Base-by-base conservation (phyloP, 345 rosid genomes). In the Jatropha curcas region DNA sequence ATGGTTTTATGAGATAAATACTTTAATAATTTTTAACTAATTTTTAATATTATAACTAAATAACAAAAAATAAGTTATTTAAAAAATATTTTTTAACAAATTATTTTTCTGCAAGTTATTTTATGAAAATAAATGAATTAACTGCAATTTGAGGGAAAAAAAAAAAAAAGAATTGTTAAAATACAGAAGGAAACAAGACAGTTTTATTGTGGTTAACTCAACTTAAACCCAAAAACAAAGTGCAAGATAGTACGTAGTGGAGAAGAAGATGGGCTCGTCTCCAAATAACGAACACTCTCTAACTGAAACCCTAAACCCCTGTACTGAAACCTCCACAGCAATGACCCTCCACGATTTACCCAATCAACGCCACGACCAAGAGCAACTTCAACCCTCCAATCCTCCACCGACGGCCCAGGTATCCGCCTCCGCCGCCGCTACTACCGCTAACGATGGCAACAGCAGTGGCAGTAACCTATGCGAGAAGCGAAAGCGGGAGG, bases 401-500 rank as follows among this genome's bases (percentile, higher is more conserved):
- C 60, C 80, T 9, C 76, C 62, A 65, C 48, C 86, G 14, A 25
- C 71, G 46, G 75, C 67, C 17, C 80, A 65, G 27, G 77, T 39
- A 41, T 71, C 70, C 27, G 72, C 45, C 65, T 25, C 57, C 31
- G 55, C 25, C 68, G 5, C 35, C 25, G n/a, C n/a, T n/a, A n/a
- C n/a, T n/a, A n/a, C n/a, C n/a, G n/a, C n/a, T n/a, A n/a, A n/a
- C n/a, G 66, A 19, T 12, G 52, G 7, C 7, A 25, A 10, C 59
- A 62, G 67, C 70, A 50, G 0, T n/a, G 28, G 13, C 14, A 19
- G 9, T 65, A 31, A 67, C 69, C 66, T 72, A 2, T 78, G 84
- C 0, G 94, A 86, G 75, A 92, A 92, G 78, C 91, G 97, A 34
- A 94, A 90, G 82, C 86, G 92, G 48, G 87, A 68, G 22, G 88